Base-by-base conservation (phyloP, 2,329 filamentous ascomycete genomes). In the Aspergillus fumigatus region DNA sequence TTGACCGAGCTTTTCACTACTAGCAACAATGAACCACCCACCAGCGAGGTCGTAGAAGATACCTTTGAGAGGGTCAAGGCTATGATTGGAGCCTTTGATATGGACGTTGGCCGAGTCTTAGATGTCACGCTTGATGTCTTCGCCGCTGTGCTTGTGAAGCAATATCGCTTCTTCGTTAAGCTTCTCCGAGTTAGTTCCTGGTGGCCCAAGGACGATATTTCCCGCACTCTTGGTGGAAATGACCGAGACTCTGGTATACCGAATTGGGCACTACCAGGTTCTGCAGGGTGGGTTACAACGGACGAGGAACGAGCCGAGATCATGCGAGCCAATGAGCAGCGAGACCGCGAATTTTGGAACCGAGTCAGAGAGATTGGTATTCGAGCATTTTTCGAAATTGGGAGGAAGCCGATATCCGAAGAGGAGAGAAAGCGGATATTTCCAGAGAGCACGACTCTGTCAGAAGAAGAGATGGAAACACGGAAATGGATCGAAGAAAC, bases 61-160 rank as follows among this genome's bases (percentile, higher is more conserved):
- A 92, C 92, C 0, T 97, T 96, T 66, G 90, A 97, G 70, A 87
- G 88, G 61, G 88, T 99, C 60, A 97, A 96, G 74, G 93, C 90
- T 17, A 83, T 99, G 66, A 96, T 99, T 62, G 94, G 94, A 55
- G 94, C 94, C 7, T 99, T 99, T 69, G 93, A 99, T 73, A 82
- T 99, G 60, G 94, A 99, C 71, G 94, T 97, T 40, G 95, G 94
- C 50, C 85, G 95, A 67, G 93, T 95, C 4, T 82, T 99, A 10
- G 94, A 99, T 71, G 91, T 97, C 23, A 95, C 92, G 0, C 82
- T 99, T 19, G 94, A 99, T 70, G 92, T 97, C 32, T 96, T 96
- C 69, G 94, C 94, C 1, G 91, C 92, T 11, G 88, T 96, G 0
- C 83, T 99, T 52, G 90, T 99, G 67, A 95, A 95, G 69, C 91